Conservation (phyloP, 1,284 basidiomycete species). For the Naganishia cerealis region DNA sequence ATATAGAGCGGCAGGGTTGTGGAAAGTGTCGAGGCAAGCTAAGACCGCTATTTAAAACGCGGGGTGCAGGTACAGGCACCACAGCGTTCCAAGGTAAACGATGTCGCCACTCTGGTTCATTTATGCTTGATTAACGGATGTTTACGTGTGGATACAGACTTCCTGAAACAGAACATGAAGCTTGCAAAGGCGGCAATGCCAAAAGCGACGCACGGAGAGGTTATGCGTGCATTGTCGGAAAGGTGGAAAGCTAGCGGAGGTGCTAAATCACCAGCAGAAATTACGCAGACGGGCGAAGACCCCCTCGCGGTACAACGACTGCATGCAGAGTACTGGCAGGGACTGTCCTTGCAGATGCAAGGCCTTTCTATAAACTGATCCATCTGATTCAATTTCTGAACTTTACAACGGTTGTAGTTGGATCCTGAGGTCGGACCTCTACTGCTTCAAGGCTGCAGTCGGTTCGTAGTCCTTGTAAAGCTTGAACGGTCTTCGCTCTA, state of each 20-base stretch:
- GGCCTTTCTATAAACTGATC: constrained; percentile 12
- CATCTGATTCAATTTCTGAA: neutral
- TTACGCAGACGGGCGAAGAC: constrained; percentile 26
- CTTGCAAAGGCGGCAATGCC: constrained; percentile 47
- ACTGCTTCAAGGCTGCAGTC: constrained; percentile 29
- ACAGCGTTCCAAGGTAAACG: constrained; percentile 47
- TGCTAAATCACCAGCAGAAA: constrained; percentile 29
- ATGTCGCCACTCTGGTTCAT: neutral
- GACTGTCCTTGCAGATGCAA: constrained; percentile 20
- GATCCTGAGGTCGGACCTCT: neutral
- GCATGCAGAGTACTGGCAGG: constrained; percentile 41
- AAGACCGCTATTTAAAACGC: constrained; percentile 45
- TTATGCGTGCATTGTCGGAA: constrained; percentile 47
- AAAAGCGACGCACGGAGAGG: constrained; percentile 44
- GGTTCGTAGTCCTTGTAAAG: constrained; percentile 32
- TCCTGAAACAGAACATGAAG: constrained; percentile 48
- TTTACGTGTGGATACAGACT: constrained; percentile 35
- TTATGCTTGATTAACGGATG: neutral
- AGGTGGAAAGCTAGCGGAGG: constrained; percentile 43
- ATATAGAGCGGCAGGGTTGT: constrained; percentile 44
- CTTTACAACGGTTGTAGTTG: constrained; percentile 3
- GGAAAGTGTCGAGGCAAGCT: constrained; percentile 45
- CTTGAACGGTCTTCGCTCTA: constrained; percentile 18
- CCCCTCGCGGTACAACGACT: constrained; percentile 26
- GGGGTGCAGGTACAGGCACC: constrained; percentile 34